Evolutionary conservation across 345 rosid genomes (phyloP), one percentile per base, ranked within the genome.

Genomic region (Kandelia obovata): DNA sequence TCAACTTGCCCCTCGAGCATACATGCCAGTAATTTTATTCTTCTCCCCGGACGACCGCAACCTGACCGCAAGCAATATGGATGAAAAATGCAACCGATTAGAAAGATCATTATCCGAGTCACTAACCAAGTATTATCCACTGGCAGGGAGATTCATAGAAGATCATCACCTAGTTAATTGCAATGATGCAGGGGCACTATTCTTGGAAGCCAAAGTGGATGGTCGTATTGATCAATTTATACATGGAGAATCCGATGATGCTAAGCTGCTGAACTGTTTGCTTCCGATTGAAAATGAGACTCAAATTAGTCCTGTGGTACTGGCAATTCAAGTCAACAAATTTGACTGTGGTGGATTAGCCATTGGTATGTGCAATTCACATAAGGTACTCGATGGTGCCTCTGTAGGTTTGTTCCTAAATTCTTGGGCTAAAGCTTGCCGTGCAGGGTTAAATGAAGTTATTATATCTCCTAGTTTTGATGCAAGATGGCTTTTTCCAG

Each of bases 341-440:
- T 72, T 71, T 57, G 32, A 76, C 0, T 79, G 84, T 6, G 81
- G 89, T 0, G 80, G 84, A 1, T 65, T 83, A 1, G 82, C 78
- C 15, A 75, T 83, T 7, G 82, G 83, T n/a, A 0, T 75, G 13
- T 81, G 84, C 66, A 53, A 79, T 43, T 73, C 82, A 20, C 89
- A 85, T 70, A 75, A 67, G 59, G 63, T 81, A 67, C 68, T 75
- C 2, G 87, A 83, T 28, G 87, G 82, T 1, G 76, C 65, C 0
- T 71, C 78, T 1, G 23, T 72, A 0, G 25, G 75, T 21, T 72
- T 75, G 26, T 81, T 85, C 79, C 53, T 79, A 58, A 67, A 67
- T 51, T 76, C 73, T 0, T 81, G 89, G 89, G 53, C 74, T 1
- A 28, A 74, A 7, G 58, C 66, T 0, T 66, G 66, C 5, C 69